Evolutionary conservation across 2,329 filamentous ascomycete species (phyloP).

Genomic region (Neonectria sp.): DNA sequence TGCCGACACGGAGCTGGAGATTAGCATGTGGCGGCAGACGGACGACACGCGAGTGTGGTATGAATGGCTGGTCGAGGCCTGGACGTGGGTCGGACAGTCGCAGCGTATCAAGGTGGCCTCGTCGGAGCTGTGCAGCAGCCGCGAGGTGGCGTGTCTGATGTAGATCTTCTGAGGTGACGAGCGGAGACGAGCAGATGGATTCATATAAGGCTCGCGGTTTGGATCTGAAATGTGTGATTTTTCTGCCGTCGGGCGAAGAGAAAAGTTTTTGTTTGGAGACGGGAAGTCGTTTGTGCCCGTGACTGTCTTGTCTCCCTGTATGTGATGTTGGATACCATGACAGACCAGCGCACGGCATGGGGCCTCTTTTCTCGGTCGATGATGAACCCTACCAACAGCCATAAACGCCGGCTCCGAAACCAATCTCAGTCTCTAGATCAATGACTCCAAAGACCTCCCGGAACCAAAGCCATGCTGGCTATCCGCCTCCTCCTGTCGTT

Average conservation of each 20-base stretch:
- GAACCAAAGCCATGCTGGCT: conserved; percentile 1
- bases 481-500: conserved; percentile 3
- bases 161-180: conserved; percentile 51
- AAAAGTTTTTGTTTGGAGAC: conserved; percentile 20
- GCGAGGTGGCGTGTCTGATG: conserved; percentile 80
- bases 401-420: conserved; percentile 12
- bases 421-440: conserved; percentile 14
- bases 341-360: conserved; percentile 7
- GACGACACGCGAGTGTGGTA: conserved; percentile 98
- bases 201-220: conserved; percentile 4
- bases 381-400: conserved; percentile 5
- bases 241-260: conserved; percentile 14
- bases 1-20: conserved; percentile 85
- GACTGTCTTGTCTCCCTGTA: conserved; percentile 2
- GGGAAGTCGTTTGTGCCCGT: conserved; percentile 7
- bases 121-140: conserved; percentile 78
- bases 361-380: conserved; percentile 1
- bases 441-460: conserved; percentile 14
- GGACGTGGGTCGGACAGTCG: conserved; percentile 73
- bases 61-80: conserved; percentile 96
- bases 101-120: conserved; percentile 75
- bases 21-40: conserved; percentile 96
- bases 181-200: conserved; percentile 8
- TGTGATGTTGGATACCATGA: conserved; percentile 5
- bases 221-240: conserved; percentile 12